These are phyloP conservation scores for Trichoderma atrobrunneum DNA, from an alignment of 2,329 filamentous ascomycete genomes.

Conservation along the genomic window DNA sequence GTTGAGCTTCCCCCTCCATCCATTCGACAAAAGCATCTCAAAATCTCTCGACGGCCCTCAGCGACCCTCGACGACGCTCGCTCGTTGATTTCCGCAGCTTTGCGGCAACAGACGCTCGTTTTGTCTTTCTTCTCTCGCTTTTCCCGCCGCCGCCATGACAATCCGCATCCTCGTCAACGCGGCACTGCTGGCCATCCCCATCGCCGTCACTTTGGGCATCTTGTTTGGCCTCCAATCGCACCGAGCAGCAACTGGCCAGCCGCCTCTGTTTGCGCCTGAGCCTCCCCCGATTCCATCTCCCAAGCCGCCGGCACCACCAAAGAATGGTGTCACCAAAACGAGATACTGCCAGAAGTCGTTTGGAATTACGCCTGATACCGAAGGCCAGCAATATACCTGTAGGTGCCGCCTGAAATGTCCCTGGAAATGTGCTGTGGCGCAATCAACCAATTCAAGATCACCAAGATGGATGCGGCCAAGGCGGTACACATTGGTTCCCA, in stretches of 20 bases:
- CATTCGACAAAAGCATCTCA: background rate
- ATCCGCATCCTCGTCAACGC: conserved; percentile 48
- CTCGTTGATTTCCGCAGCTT: conserved; percentile 10
- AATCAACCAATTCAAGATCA: background rate
- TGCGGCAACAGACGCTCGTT: conserved; percentile 21
- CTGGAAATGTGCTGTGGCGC: background rate
- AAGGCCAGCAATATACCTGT: conserved; percentile 48
- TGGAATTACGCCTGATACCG: conserved; percentile 45
- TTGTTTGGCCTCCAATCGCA: conserved; percentile 48
- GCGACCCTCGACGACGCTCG: conserved; percentile 11
- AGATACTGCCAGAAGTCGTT: conserved; percentile 43
- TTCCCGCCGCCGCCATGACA: conserved; percentile 31
- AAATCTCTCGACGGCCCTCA: background rate
- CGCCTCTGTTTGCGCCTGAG: conserved; percentile 42
- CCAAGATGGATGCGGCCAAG: background rate
- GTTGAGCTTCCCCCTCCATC: conserved; percentile 1
- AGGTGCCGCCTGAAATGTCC: conserved; percentile 27
- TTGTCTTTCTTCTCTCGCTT: background rate
- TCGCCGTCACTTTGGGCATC: conserved; percentile 48
- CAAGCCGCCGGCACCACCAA: conserved; percentile 15
- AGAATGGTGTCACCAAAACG: conserved; percentile 17
- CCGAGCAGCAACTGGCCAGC: conserved; percentile 41
- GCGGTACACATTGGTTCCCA: background rate
- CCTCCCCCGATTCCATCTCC: conserved; percentile 3
- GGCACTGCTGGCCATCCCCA: conserved; percentile 47